phyloP scores from a whole-genome alignment of 805 yeast genomes.

The Saturnispora saitoi region DNA sequence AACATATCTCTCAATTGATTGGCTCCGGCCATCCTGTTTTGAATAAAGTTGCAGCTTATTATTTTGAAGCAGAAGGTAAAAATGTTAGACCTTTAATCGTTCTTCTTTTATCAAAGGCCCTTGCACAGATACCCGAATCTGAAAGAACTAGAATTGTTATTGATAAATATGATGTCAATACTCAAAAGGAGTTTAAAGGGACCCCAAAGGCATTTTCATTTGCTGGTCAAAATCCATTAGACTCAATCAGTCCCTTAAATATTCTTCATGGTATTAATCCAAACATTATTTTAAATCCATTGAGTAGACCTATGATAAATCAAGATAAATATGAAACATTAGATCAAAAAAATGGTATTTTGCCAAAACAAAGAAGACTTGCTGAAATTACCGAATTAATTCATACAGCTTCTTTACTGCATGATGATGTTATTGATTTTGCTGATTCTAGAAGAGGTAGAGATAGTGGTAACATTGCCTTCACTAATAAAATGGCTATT shows the following conservation, averaged over 20 bases:
- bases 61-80: conserved; percentile 94
- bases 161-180: conserved; percentile 57
- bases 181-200: conserved; percentile 54
- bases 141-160: conserved; percentile 57
- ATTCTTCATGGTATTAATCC: conserved; percentile 89
- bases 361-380: conserved; percentile 89
- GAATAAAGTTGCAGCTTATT: conserved; percentile 87
- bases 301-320: conserved; percentile 69
- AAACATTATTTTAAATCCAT: conserved; percentile 69
- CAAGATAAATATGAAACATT: conserved; percentile 46
- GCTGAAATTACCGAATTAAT: conserved; percentile 99
- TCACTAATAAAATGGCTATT: conserved; percentile 95
- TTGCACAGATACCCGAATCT: conserved; percentile 61
- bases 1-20: conserved; percentile 74
- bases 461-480: conserved; percentile 87
- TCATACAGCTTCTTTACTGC: conserved; percentile 90
- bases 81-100: conserved; percentile 91
- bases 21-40: conserved; percentile 93
- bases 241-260: conserved; percentile 69
- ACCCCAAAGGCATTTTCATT: conserved; percentile 45
- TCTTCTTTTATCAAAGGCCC: conserved; percentile 70
- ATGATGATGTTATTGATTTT: conserved; percentile 93
- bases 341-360: conserved; percentile 59
- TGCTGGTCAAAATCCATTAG: conserved; percentile 52
- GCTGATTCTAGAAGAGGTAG: conserved; percentile 84